Percentiles rank a stretch among this genome's conserved stretches.
phyloP scores from a whole-genome alignment of 2,329 filamentous ascomycete genomes.

The Cryoendolithus antarcticus region DNA sequence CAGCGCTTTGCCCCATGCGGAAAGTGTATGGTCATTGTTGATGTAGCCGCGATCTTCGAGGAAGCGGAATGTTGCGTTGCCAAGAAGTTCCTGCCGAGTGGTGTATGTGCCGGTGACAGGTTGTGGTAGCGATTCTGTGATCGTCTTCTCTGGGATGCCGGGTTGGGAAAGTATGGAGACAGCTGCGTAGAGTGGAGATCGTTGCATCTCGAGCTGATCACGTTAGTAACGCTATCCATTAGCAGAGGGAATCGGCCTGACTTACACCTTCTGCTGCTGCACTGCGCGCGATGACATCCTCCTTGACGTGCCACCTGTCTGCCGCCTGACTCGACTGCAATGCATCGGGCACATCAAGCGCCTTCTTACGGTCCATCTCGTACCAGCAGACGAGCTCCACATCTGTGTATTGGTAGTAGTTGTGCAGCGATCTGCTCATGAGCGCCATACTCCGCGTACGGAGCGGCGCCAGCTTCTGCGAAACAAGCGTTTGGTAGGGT shows the following conservation, averaged over 20 bases:
- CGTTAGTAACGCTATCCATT: no score
- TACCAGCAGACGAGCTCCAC: slow-evolving; percentile 78
- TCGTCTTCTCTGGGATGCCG: slow-evolving; percentile 57
- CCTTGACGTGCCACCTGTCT: slow-evolving; percentile 58
- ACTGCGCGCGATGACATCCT: background rate
- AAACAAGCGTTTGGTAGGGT: slow-evolving; percentile 70
- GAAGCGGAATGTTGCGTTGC: slow-evolving; percentile 78
- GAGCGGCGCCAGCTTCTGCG: slow-evolving; percentile 58
- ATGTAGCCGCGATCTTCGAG: slow-evolving; percentile 81
- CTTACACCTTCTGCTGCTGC: no score
- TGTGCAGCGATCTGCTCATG: slow-evolving; percentile 65
- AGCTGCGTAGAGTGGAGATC: slow-evolving; percentile 33
- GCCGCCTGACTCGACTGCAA: slow-evolving; percentile 16
- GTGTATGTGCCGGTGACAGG: slow-evolving; percentile 41
- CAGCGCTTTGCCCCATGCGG: slow-evolving; percentile 71
- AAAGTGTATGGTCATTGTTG: slow-evolving; percentile 65
- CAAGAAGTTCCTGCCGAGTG: slow-evolving; percentile 48
- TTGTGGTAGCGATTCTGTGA: slow-evolving; percentile 32
- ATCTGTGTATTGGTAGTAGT: slow-evolving; percentile 70
- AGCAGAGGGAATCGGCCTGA: no score
- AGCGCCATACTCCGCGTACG: slow-evolving; percentile 67
- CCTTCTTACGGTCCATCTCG: slow-evolving; percentile 51
- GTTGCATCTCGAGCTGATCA: slow-evolving; percentile 7
- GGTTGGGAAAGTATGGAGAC: slow-evolving; percentile 52
- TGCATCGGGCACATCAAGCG: slow-evolving; percentile 17